Conservation (phyloP, 208 protist species). For the Trypanosoma caninum region DNA sequence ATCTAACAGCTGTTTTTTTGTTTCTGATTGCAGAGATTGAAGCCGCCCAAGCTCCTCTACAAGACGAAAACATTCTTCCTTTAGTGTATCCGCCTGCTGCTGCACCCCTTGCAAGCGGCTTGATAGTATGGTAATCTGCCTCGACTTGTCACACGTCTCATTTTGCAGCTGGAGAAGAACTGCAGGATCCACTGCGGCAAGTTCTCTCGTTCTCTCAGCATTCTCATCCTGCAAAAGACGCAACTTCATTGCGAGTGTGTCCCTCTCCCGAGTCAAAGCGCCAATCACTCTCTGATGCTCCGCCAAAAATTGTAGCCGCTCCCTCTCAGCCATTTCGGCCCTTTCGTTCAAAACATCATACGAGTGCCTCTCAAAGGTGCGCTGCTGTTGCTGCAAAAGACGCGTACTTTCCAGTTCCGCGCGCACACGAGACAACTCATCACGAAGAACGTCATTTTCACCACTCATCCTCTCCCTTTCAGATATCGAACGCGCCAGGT, state of each 20-base stretch:
- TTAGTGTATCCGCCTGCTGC: slow-evolving; percentile 62
- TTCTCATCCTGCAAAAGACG: slow-evolving; percentile 17
- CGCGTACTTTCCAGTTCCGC: slow-evolving; percentile 31
- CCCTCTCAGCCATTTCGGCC: slow-evolving; percentile 9
- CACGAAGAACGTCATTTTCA: slow-evolving; percentile 25
- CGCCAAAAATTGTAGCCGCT: slow-evolving; percentile 31
- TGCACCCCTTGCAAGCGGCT: slow-evolving; percentile 64
- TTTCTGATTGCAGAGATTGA: slow-evolving; percentile 39
- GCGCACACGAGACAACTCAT: slow-evolving; percentile 34
- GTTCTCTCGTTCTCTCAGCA: not conserved
- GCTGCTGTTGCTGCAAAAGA: slow-evolving; percentile 13
- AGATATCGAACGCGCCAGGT: not conserved
- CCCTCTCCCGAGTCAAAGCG: slow-evolving; percentile 43
- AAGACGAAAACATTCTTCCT: slow-evolving; percentile 63
- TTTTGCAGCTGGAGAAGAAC: slow-evolving; percentile 43
- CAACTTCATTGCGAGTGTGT: slow-evolving; percentile 40
- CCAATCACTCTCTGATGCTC: slow-evolving; percentile 38
- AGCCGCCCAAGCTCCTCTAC: slow-evolving; percentile 56
- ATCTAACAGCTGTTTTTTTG: slow-evolving; percentile 56
- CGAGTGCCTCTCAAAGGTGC: slow-evolving; percentile 16
- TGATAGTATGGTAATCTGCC: slow-evolving; percentile 52
- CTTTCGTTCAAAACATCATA: slow-evolving; percentile 12
- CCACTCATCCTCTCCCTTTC: slow-evolving; percentile 10
- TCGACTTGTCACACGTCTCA: slow-evolving; percentile 50
- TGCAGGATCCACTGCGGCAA: slow-evolving; percentile 25